These are phyloP conservation scores for Mucor piriformis DNA, from an alignment of 371 early-diverging fungal species.

Conservation along the genomic window DNA sequence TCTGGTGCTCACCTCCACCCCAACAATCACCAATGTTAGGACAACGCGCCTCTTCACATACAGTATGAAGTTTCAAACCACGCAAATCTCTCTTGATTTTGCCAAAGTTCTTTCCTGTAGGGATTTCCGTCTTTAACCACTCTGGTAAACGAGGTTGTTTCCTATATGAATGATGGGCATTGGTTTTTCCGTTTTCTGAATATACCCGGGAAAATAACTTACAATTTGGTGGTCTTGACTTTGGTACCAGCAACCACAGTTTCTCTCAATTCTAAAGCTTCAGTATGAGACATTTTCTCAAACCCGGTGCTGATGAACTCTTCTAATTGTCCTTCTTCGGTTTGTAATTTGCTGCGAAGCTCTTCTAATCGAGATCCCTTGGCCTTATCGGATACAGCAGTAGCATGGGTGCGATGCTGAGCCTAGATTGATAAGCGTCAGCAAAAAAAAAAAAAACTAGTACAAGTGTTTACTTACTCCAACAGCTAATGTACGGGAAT, in stretches of 20 bases:
- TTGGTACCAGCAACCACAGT: conserved; percentile 54
- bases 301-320: conserved; percentile 68
- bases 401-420: conserved; percentile 26
- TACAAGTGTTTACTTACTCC: conserved; percentile 12
- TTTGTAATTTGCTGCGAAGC: conserved; percentile 17
- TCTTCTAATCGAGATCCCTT: conserved; percentile 22
- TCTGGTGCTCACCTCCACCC: conserved; percentile 92
- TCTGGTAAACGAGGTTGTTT: conserved; percentile 80
- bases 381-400: conserved; percentile 12
- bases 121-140: conserved; percentile 96
- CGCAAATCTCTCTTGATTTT: conserved; percentile 89
- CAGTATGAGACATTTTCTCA: conserved; percentile 58
- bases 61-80: conserved; percentile 91
- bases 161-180: conserved; percentile 11
- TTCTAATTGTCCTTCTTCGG: conserved; percentile 46
- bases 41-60: conserved; percentile 96
- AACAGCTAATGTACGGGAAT: conserved; percentile 8
- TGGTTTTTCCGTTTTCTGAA: not conserved
- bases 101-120: conserved; percentile 80
- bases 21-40: conserved; percentile 98
- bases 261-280: conserved; percentile 69
- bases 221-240: conserved; percentile 50
- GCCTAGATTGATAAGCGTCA: not conserved
- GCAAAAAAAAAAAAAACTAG: not conserved
- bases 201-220: conserved; percentile 21